A percentile compares a stretch with the other conserved stretches of the same genome.
Evolutionary conservation across 129 eudicot species (phyloP).

Genomic region (Arctium lappa): DNA sequence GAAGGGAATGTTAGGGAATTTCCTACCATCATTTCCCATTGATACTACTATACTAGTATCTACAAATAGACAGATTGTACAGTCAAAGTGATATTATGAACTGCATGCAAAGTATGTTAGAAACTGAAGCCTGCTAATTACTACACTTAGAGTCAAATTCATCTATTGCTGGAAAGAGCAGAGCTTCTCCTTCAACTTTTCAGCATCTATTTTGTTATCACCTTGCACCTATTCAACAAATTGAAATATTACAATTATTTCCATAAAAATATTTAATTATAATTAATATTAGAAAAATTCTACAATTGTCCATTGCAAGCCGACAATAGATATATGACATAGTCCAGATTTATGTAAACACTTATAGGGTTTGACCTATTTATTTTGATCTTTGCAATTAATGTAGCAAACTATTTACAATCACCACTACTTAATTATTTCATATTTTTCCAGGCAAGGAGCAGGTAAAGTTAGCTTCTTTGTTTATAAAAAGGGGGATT

Average conservation of each 20-base stretch:
- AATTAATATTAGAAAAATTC: background rate
- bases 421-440: background rate
- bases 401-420: background rate
- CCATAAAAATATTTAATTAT: background rate
- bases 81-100: background rate
- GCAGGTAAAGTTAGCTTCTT: background rate
- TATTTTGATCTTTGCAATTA: background rate
- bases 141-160: background rate
- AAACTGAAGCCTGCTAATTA: background rate
- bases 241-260: background rate
- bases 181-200: conserved; percentile 19
- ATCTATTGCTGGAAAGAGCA: background rate
- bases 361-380: background rate
- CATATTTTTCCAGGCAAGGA: background rate
- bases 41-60: background rate
- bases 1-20: background rate
- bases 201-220: background rate
- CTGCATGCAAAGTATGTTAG: background rate
- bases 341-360: background rate
- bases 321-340: background rate
- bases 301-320: background rate
- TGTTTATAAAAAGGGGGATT: background rate
- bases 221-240: conserved; percentile 28
- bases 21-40: background rate
- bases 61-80: background rate